phyloP scores from a whole-genome alignment of 441 rosid species.

The Gossypium gossypioides region DNA sequence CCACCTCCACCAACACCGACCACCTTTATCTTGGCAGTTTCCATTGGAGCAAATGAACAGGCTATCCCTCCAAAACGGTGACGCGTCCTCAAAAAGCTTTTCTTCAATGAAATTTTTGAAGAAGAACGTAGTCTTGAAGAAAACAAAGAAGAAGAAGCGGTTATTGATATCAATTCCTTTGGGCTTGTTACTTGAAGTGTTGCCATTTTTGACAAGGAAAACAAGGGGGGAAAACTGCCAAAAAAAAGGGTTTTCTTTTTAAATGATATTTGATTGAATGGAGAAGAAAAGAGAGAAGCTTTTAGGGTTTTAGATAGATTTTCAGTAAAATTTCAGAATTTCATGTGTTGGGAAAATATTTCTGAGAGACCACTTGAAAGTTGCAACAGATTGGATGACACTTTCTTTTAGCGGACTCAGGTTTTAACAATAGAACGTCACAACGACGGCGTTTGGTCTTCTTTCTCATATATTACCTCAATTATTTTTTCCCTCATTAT shows the following conservation, averaged over 20 bases:
- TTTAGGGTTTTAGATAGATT: constrained; percentile 47
- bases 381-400: not conserved
- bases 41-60: constrained; percentile 62
- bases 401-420: not conserved
- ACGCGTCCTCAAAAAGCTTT: constrained; percentile 23
- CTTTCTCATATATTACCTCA: too few relatives aligned
- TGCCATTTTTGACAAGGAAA: constrained; percentile 31
- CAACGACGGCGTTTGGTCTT: not conserved
- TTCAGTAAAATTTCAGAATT: not conserved
- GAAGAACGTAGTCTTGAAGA: constrained; percentile 7
- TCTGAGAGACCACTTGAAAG: not conserved
- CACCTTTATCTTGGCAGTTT: constrained; percentile 83
- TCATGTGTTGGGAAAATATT: not conserved
- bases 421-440: not conserved
- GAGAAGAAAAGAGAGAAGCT: not conserved
- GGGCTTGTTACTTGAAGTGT: constrained; percentile 46
- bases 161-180: constrained; percentile 30
- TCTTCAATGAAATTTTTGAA: not conserved
- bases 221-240: not conserved
- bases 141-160: constrained; percentile 22
- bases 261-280: not conserved
- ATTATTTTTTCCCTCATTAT: too few relatives aligned
- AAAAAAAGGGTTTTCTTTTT: not conserved
- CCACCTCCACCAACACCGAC: constrained; percentile 97
- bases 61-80: constrained; percentile 25